Evolutionary conservation across 2,329 filamentous ascomycete species (phyloP).

Genomic region (Paramyrothecium roridum): DNA sequence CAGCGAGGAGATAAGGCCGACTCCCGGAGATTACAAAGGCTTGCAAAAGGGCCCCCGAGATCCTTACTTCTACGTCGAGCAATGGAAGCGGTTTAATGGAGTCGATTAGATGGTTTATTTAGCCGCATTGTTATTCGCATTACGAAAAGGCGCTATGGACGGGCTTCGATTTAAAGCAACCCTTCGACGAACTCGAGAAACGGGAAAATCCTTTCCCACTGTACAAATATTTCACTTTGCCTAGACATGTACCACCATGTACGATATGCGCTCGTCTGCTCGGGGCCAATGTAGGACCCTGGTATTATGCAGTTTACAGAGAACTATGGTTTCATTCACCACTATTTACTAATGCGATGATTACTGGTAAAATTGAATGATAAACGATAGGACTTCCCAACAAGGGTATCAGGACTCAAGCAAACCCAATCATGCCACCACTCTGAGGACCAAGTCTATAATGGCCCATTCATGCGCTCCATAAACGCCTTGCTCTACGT

Average conservation of each 20-base stretch:
- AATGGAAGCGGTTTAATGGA: slow-evolving; percentile 68
- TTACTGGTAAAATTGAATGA: background rate
- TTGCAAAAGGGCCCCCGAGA: slow-evolving; percentile 53
- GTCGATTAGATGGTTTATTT: slow-evolving; percentile 39
- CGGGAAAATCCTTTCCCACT: slow-evolving; percentile 12
- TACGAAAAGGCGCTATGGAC: background rate
- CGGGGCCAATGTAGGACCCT: no score
- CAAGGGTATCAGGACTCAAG: background rate
- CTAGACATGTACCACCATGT: slow-evolving; percentile 23
- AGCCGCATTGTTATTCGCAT: background rate
- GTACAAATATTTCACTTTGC: slow-evolving; percentile 25
- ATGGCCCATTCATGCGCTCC: no score
- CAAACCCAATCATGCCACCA: background rate
- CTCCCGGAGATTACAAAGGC: slow-evolving; percentile 52
- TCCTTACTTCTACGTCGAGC: slow-evolving; percentile 58
- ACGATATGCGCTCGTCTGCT: slow-evolving; percentile 14
- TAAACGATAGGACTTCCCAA: background rate
- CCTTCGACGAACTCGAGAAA: background rate
- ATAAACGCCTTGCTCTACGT: no score
- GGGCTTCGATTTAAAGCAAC: background rate
- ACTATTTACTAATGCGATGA: no score
- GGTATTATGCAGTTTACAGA: no score
- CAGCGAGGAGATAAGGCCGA: slow-evolving; percentile 52
- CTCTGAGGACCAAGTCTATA: no score
- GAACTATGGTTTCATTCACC: no score